These are phyloP conservation scores for Aspergillus diversus DNA, from an alignment of 495 filamentous ascomycete genomes.

Conservation along the genomic window DNA sequence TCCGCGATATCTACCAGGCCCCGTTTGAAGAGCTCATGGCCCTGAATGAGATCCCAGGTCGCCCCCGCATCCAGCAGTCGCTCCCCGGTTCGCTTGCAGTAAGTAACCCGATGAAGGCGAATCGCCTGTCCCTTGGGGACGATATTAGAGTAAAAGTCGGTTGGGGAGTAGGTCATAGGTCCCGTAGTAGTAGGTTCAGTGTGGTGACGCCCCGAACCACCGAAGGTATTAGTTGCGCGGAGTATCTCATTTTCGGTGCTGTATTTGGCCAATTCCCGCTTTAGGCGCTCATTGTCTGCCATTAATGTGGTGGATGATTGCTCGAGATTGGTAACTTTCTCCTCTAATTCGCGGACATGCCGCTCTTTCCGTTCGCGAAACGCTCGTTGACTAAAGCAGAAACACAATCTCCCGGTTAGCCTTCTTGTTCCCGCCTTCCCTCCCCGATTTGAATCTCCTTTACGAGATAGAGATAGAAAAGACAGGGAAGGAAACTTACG, in stretches of 20 bases:
- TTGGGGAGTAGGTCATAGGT: slow-evolving; percentile 74
- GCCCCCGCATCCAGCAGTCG: slow-evolving; percentile 76
- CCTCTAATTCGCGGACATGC: slow-evolving; percentile 89
- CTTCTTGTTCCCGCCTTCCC: background rate
- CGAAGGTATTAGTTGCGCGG: slow-evolving; percentile 61
- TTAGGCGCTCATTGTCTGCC: slow-evolving; percentile 82
- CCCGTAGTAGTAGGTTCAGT: slow-evolving; percentile 53
- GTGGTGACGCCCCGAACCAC: slow-evolving; percentile 5
- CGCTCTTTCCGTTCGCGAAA: slow-evolving; percentile 97
- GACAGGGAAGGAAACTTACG: slow-evolving; percentile 61
- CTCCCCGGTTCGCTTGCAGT: slow-evolving; percentile 68
- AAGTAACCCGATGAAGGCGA: slow-evolving; percentile 69
- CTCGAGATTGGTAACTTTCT: slow-evolving; percentile 77
- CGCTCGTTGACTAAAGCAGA: slow-evolving; percentile 74
- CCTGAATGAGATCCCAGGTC: slow-evolving; percentile 90
- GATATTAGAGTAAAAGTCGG: slow-evolving; percentile 59
- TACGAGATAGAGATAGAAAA: slow-evolving; percentile 2
- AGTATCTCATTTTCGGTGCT: slow-evolving; percentile 93
- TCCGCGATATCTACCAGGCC: slow-evolving; percentile 84
- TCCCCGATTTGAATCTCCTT: background rate
- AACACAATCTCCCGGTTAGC: background rate
- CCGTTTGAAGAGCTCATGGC: slow-evolving; percentile 74
- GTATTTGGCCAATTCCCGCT: slow-evolving; percentile 76
- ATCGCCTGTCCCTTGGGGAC: slow-evolving; percentile 45
- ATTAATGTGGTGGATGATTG: slow-evolving; percentile 55